phyloP scores from a whole-genome alignment of 306 rosid species.

The Ormosia semicastrata region DNA sequence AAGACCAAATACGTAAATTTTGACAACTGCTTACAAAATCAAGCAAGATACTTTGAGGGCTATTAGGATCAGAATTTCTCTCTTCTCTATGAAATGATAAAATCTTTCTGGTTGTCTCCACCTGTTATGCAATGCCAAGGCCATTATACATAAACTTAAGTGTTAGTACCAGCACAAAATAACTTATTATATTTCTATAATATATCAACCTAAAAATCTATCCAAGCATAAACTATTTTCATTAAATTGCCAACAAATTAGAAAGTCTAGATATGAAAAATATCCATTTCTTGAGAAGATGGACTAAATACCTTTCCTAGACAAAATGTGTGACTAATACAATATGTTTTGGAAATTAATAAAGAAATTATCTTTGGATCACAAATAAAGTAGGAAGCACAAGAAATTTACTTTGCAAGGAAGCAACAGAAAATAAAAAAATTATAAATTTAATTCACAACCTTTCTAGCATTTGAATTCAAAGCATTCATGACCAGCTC shows the following conservation, averaged over 20 bases:
- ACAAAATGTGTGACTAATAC: neutral
- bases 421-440: slow-evolving; percentile 17
- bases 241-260: slow-evolving; percentile 7
- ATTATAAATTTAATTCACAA: slow-evolving; percentile 33
- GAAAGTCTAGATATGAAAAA: slow-evolving; percentile 23
- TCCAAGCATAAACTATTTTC: too few species aligned
- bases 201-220: too few species aligned
- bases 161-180: neutral
- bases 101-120: slow-evolving; percentile 92
- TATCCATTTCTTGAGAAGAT: slow-evolving; percentile 10
- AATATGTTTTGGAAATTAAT: slow-evolving; percentile 13
- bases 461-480: slow-evolving; percentile 94
- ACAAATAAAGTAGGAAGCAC: slow-evolving; percentile 24
- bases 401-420: neutral
- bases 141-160: slow-evolving; percentile 22
- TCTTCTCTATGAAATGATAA: slow-evolving; percentile 95
- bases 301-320: neutral
- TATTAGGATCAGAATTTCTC: slow-evolving; percentile 81
- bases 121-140: slow-evolving; percentile 50
- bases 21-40: slow-evolving; percentile 97
- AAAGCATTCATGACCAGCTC: slow-evolving; percentile 93
- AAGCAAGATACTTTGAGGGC: slow-evolving; percentile 85
- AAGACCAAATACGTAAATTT: slow-evolving; percentile 96
- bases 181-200: too few species aligned
- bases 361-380: slow-evolving; percentile 1